These are phyloP conservation scores for Pinguiococcus pyrenoidosus DNA, from an alignment of 108 stramenopile genomes.

Conservation along the genomic window DNA sequence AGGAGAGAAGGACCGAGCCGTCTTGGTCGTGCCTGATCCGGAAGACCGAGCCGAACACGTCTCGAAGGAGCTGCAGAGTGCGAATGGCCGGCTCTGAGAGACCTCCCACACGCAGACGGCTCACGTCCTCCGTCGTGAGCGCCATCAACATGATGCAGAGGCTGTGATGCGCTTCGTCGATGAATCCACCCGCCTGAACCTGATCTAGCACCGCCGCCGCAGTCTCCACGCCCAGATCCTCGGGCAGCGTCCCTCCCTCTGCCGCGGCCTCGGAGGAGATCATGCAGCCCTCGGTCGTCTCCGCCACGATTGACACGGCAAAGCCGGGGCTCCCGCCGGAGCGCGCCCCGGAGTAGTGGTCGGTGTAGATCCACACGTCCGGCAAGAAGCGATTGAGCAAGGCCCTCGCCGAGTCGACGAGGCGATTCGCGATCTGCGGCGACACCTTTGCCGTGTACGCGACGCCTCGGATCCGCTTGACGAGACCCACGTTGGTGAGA, in stretches of 20 bases:
- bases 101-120: slow-evolving; percentile 12
- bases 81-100: slow-evolving; percentile 23
- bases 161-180: slow-evolving; percentile 71
- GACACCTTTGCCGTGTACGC: slow-evolving; percentile 71
- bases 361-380: slow-evolving; percentile 90
- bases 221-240: slow-evolving; percentile 73
- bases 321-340: slow-evolving; percentile 58
- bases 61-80: slow-evolving; percentile 31
- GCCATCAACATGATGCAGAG: slow-evolving; percentile 85
- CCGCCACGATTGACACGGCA: slow-evolving; percentile 57
- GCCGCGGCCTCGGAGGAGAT: slow-evolving; percentile 59
- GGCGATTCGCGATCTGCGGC: slow-evolving; percentile 77
- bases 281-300: slow-evolving; percentile 70
- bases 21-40: slow-evolving; percentile 24
- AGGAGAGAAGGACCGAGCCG: slow-evolving; percentile 27
- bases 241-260: slow-evolving; percentile 42
- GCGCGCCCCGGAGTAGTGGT: slow-evolving; percentile 40
- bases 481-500: slow-evolving; percentile 68
- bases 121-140: slow-evolving; percentile 85
- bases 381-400: slow-evolving; percentile 69
- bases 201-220: slow-evolving; percentile 74
- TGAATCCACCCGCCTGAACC: slow-evolving; percentile 74
- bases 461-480: slow-evolving; percentile 88
- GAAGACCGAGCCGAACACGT: slow-evolving; percentile 37
- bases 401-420: slow-evolving; percentile 81